These are phyloP conservation scores for Petunia secreta DNA, from an alignment of 257 asterid genomes.

Conservation along the genomic window DNA sequence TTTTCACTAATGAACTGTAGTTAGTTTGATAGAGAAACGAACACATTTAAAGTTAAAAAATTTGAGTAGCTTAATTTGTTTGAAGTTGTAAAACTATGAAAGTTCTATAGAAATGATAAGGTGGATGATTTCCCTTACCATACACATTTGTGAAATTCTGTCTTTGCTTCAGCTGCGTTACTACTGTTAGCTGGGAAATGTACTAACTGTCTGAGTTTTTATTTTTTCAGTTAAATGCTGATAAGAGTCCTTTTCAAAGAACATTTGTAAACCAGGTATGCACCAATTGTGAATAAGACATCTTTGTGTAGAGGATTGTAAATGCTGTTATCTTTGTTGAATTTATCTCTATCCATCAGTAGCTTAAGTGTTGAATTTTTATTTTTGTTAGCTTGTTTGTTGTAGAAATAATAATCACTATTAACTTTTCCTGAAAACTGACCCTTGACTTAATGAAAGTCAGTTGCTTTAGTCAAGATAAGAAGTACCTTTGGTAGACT, in stretches of 20 bases:
- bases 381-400: background rate
- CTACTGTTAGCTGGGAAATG: slow-evolving; percentile 24
- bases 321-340: background rate
- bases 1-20: background rate
- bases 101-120: slow-evolving; percentile 4
- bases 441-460: background rate
- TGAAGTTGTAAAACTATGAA: background rate
- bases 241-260: slow-evolving; percentile 92
- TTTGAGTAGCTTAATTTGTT: background rate
- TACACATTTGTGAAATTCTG: background rate
- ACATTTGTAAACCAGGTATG: slow-evolving; percentile 92
- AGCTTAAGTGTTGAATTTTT: slow-evolving; percentile 16
- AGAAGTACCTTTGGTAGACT: background rate
- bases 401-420: background rate
- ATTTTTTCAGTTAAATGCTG: slow-evolving; percentile 75
- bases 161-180: slow-evolving; percentile 8
- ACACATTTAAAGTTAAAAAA: background rate
- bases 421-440: background rate
- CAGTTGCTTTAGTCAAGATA: slow-evolving; percentile 16
- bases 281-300: background rate
- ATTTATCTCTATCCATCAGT: background rate
- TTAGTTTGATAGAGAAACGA: background rate
- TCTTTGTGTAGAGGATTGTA: slow-evolving; percentile 7
- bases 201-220: slow-evolving; percentile 34
- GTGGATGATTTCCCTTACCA: slow-evolving; percentile 4